Conservation (phyloP, 2,329 filamentous ascomycete species). For the Zymoseptoria crescenta region DNA sequence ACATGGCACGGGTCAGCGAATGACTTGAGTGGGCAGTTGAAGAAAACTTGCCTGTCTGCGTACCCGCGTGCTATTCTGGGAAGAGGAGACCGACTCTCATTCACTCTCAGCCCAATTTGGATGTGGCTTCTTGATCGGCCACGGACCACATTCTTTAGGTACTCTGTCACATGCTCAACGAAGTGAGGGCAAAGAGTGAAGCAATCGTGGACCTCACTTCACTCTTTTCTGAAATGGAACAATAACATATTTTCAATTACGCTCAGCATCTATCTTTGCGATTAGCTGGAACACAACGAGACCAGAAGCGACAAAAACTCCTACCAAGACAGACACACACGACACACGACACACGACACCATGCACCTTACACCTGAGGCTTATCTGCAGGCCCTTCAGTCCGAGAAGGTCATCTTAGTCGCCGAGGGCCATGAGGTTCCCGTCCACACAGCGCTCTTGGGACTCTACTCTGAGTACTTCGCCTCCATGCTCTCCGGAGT, state of each 20-base stretch:
- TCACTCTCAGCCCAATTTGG: not conserved
- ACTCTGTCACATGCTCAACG: not conserved
- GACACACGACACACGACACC: no score
- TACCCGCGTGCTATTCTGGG: not conserved
- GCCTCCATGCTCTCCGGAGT: not conserved
- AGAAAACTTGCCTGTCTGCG: not conserved
- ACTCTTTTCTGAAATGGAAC: not conserved
- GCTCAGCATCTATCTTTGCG: not conserved
- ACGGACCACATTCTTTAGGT: not conserved
- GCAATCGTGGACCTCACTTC: not conserved
- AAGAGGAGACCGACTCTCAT: not conserved
- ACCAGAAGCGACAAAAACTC: not conserved
- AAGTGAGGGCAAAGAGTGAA: not conserved
- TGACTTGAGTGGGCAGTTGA: no score
- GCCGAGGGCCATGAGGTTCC: not conserved
- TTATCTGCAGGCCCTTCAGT: not conserved
- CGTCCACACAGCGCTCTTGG: conserved; percentile 2
- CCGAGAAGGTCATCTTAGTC: not conserved
- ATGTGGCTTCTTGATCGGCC: not conserved
- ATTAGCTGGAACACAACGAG: not conserved
- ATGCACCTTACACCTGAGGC: not conserved
- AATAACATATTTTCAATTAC: not conserved
- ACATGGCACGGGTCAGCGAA: not conserved
- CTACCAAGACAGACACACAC: not conserved
- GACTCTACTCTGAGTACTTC: conserved; percentile 2